Evolutionary conservation across 2,329 filamentous ascomycete species (phyloP).

Genomic region (Aspergillus clavatus): DNA sequence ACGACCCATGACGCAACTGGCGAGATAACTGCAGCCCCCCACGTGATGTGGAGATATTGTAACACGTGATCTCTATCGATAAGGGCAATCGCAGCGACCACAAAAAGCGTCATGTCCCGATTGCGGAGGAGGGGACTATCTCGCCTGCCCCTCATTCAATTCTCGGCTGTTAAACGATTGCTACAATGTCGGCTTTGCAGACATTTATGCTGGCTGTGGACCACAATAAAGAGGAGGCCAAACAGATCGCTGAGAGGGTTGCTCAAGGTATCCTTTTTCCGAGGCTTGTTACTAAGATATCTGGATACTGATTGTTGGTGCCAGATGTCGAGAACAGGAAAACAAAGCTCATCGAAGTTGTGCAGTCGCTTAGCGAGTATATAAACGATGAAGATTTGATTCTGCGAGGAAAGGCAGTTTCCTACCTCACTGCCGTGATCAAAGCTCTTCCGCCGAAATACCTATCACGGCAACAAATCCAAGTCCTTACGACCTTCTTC

Average conservation of each 20-base stretch:
- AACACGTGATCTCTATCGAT: conserved; percentile 22
- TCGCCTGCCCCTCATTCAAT: conserved; percentile 4
- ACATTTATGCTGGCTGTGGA: conserved; percentile 46
- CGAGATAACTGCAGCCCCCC: conserved; percentile 3
- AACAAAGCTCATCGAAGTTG: conserved; percentile 56
- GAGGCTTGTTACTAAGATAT: conserved; percentile 7
- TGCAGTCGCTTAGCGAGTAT: conserved; percentile 62
- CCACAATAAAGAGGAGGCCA: conserved; percentile 43
- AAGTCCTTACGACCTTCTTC: conserved; percentile 61
- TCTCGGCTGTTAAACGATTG: conserved; percentile 7
- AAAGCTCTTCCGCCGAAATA: conserved; percentile 49
- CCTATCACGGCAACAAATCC: conserved; percentile 56
- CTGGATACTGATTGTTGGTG: conserved; percentile 14
- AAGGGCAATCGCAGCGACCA: conserved; percentile 17
- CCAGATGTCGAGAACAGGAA: conserved; percentile 56
- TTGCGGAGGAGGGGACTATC: conserved; percentile 12
- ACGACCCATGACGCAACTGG: conserved; percentile 20
- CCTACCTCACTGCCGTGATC: conserved; percentile 42
- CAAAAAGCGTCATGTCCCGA: conserved; percentile 19
- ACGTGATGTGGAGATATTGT: conserved; percentile 10
- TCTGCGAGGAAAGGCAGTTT: conserved; percentile 54
- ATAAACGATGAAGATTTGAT: conserved; percentile 61
- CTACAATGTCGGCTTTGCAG: conserved; percentile 46
- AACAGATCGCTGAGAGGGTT: conserved; percentile 40
- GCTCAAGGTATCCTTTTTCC: conserved; percentile 37